phyloP scores from a whole-genome alignment of 1,284 basidiomycete genomes.

The Irpex lacteus region DNA sequence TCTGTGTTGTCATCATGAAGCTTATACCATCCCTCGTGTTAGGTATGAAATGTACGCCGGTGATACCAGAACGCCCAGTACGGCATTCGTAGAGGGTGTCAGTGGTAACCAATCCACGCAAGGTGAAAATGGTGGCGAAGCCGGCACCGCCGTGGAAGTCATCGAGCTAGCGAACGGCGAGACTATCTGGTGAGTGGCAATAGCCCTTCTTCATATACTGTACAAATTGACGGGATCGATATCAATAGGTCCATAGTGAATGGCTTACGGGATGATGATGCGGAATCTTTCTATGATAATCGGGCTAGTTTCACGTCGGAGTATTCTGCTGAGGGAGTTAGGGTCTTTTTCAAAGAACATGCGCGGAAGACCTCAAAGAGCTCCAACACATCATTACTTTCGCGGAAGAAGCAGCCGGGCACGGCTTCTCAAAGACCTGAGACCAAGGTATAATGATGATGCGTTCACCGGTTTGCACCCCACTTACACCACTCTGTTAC shows the following conservation, averaged over 20 bases:
- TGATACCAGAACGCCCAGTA: slow-evolving; percentile 40
- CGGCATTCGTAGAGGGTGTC: slow-evolving; percentile 23
- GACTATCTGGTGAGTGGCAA: slow-evolving; percentile 64
- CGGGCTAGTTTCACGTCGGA: slow-evolving; percentile 74
- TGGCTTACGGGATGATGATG: slow-evolving; percentile 73
- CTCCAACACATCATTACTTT: slow-evolving; percentile 58
- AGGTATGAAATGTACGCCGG: slow-evolving; percentile 80
- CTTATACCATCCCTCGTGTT: slow-evolving; percentile 20
- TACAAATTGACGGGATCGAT: slow-evolving; percentile 16
- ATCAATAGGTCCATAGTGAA: slow-evolving; percentile 75
- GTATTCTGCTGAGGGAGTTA: slow-evolving; percentile 62
- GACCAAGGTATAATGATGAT: slow-evolving; percentile 59
- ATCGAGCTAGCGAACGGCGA: slow-evolving; percentile 80
- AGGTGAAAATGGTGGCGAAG: slow-evolving; percentile 35
- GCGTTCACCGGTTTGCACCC: not conserved
- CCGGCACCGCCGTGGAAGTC: slow-evolving; percentile 69
- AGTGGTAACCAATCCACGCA: slow-evolving; percentile 18
- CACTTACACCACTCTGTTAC: slow-evolving; percentile 7
- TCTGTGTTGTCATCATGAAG: slow-evolving; percentile 4
- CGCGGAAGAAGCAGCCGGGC: slow-evolving; percentile 51
- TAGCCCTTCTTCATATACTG: slow-evolving; percentile 7
- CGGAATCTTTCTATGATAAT: slow-evolving; percentile 62
- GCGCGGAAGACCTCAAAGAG: slow-evolving; percentile 61
- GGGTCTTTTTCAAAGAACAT: slow-evolving; percentile 74
- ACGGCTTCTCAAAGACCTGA: slow-evolving; percentile 60